phyloP scores from a whole-genome alignment of 306 rosid genomes.

The Notholithocarpus densiflorus region DNA sequence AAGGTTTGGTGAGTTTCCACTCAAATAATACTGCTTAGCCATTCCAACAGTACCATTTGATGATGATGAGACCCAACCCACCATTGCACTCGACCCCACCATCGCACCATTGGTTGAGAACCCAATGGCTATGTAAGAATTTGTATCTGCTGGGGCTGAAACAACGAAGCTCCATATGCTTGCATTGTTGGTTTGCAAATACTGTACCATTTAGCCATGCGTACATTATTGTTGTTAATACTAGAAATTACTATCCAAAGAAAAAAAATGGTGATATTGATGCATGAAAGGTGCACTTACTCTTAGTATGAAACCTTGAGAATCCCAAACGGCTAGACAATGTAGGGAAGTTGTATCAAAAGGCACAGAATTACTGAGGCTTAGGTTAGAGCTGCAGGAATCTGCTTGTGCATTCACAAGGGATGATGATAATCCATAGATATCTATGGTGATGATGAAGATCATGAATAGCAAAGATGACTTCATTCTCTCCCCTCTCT shows the following conservation, averaged over 20 bases:
- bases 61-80: conserved; percentile 62
- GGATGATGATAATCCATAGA: conserved; percentile 36
- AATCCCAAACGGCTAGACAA: conserved; percentile 62
- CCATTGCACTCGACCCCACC: conserved; percentile 79
- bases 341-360: conserved; percentile 56
- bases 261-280: background rate
- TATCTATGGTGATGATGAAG: conserved; percentile 24
- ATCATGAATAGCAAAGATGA: conserved; percentile 15
- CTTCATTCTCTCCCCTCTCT: conserved; percentile 38
- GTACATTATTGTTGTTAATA: background rate
- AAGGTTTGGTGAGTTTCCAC: conserved; percentile 42
- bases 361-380: conserved; percentile 35
- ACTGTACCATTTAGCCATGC: conserved; percentile 40
- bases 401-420: conserved; percentile 42
- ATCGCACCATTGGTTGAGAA: conserved; percentile 64
- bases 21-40: conserved; percentile 49
- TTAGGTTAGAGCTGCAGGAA: conserved; percentile 51
- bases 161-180: conserved; percentile 68
- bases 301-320: conserved; percentile 58
- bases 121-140: conserved; percentile 62
- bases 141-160: conserved; percentile 48
- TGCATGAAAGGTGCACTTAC: conserved; percentile 42
- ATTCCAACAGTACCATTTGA: conserved; percentile 26
- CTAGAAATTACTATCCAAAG: background rate
- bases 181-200: conserved; percentile 36